Evolutionary conservation across 2,329 filamentous ascomycete genomes (phyloP), one percentile per base, ranked within the genome.

Genomic region (Phialophora verrucosa): DNA sequence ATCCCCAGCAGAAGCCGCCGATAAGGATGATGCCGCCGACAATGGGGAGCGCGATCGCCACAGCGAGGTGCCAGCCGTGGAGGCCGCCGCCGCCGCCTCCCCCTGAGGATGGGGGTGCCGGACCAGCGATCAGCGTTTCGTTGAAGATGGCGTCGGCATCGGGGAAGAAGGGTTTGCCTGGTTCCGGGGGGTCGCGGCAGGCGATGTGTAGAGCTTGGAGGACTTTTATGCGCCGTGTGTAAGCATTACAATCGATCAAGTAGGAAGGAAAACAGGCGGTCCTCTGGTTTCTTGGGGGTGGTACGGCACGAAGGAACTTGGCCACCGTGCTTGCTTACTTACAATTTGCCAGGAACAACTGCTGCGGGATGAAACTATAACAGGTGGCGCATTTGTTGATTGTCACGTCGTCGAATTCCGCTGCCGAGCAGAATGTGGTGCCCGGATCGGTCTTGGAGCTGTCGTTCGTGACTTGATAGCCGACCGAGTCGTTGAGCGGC

Each of bases 121-220:
- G 72, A 47, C 64, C 73, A 69, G 61, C 66, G 23, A 69, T 66
- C 6, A 77, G 69, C 10, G 76, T 75, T 54, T 76, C 70, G 51
- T 75, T 78, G 73, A 82, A 83, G 56, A 83, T 81, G 44, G 76
- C 70, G 4, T 73, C 70, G 12, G 79, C 75, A 38, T 75, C 72
- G 62, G 82, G 78, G 54, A 76, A 74, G 69, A 82, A 83, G 20
- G 76, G 51, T 6, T 70, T 62, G n/a, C 76, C 77, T 1, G 73
- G 66, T 14, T 71, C 66, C 1, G 79, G 78, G 49, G 73, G 74
- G 67, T 78, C 79, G 59, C 79, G 76, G 69, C 81, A 83, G 61
- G 79, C 78, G 66, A 82, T 79, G 27, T 81, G 79, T 49, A 82
- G 73, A 23, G 80, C 75, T 75, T 83, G 80, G 42, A 83, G 70